Conservation (phyloP, 176 grass and related monocot genomes). For the Triticum dicoccoides region DNA sequence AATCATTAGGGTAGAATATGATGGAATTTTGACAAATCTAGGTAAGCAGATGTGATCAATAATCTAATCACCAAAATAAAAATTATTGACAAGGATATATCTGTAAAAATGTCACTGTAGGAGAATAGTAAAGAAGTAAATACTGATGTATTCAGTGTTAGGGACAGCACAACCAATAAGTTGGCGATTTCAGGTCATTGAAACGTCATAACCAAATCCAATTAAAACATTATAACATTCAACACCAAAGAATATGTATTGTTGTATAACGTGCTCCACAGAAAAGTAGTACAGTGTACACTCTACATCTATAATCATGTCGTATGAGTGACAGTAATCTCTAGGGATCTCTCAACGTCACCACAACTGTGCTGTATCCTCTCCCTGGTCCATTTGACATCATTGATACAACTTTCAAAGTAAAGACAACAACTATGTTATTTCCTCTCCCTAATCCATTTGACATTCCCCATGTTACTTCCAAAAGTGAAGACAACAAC, state of each 20-base stretch:
- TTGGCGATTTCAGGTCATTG: not conserved
- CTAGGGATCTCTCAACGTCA: not conserved
- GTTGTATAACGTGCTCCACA: not conserved
- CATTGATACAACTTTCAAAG: not conserved
- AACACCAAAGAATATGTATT: not conserved
- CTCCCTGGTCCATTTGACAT: not conserved
- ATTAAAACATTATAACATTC: not conserved
- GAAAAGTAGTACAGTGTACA: not conserved
- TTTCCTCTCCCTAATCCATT: not conserved
- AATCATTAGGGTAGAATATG: not conserved
- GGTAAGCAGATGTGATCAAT: not conserved
- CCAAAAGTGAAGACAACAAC: not conserved
- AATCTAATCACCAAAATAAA: constrained; percentile 14
- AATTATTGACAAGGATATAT: not conserved
- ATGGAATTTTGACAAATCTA: not conserved
- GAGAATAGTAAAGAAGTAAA: not conserved
- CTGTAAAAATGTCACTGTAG: not conserved
- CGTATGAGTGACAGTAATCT: not conserved
- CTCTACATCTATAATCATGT: not conserved
- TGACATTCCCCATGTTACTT: not conserved
- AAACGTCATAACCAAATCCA: not conserved
- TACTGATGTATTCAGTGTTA: not conserved
- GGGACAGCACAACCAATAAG: not conserved
- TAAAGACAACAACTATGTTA: not conserved
- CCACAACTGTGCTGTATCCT: not conserved